These are phyloP conservation scores for Candida wancherniae DNA, from an alignment of 805 yeast species.

Conservation along the genomic window DNA sequence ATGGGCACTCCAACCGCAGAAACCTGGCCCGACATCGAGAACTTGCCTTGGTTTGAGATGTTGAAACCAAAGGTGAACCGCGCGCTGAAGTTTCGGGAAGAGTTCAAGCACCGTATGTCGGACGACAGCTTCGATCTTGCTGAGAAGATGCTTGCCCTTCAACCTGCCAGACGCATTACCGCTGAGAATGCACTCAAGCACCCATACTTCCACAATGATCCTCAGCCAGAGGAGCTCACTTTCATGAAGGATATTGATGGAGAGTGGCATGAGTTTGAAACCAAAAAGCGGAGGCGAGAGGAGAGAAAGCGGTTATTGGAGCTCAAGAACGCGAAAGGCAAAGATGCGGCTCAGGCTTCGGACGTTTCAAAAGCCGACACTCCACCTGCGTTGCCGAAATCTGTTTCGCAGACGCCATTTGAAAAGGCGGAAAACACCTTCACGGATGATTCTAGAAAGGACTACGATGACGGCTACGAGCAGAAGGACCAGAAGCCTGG, in stretches of 20 bases:
- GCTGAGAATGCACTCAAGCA: constrained; percentile 70
- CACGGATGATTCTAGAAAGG: constrained; percentile 1
- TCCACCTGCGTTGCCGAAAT: constrained; percentile 4
- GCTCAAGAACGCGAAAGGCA: constrained; percentile 9
- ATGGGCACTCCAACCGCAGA: constrained; percentile 81
- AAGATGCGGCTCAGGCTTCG: constrained; percentile 11
- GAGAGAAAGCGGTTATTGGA: constrained; percentile 39
- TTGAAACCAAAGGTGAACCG: constrained; percentile 51
- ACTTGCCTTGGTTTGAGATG: constrained; percentile 91
- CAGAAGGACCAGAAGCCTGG: too few species aligned
- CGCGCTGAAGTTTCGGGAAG: constrained; percentile 23
- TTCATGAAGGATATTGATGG: constrained; percentile 57
- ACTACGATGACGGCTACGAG: not conserved
- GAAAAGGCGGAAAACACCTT: constrained; percentile 4
- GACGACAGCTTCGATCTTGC: constrained; percentile 63
- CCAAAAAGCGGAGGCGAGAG: constrained; percentile 66
- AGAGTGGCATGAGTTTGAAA: constrained; percentile 97
- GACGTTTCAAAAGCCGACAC: constrained; percentile 2
- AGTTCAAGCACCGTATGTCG: constrained; percentile 38
- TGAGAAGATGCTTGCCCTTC: constrained; percentile 51
- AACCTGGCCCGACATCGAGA: constrained; percentile 74
- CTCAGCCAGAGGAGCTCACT: constrained; percentile 54
- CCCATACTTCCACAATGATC: constrained; percentile 66
- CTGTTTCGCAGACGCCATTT: constrained; percentile 6
- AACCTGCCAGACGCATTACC: constrained; percentile 63